Conservation (phyloP, 2,329 filamentous ascomycete genomes). For the Dactylellina cionopaga region DNA sequence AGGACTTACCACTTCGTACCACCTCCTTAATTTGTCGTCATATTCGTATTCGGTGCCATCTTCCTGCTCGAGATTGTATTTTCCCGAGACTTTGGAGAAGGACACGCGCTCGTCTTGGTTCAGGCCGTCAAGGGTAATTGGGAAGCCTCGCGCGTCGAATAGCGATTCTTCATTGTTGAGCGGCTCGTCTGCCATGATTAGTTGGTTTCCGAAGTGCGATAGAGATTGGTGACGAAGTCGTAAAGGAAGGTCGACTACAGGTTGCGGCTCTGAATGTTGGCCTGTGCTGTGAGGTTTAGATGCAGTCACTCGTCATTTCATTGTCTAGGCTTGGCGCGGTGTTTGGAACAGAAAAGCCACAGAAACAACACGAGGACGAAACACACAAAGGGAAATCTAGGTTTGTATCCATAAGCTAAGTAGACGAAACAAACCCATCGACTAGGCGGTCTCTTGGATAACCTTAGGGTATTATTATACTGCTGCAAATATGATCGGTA, state of each 20-base stretch:
- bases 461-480: too few relatives aligned
- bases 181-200: conserved; percentile 38
- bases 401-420: too few relatives aligned
- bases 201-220: not conserved
- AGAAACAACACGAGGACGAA: too few relatives aligned
- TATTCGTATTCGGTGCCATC: conserved; percentile 88
- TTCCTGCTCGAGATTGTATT: conserved; percentile 84
- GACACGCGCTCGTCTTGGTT: conserved; percentile 83
- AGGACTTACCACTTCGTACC: conserved; percentile 73
- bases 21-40: conserved; percentile 75
- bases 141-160: conserved; percentile 61
- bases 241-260: not conserved
- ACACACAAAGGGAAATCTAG: too few relatives aligned
- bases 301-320: conserved; percentile 25
- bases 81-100: conserved; percentile 82
- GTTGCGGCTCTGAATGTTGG: conserved; percentile 1
- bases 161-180: conserved; percentile 9
- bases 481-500: too few relatives aligned
- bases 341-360: too few relatives aligned
- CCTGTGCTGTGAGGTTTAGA: conserved; percentile 10
- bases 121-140: conserved; percentile 74
- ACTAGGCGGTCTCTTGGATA: too few relatives aligned
- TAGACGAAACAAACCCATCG: too few relatives aligned
- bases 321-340: too few relatives aligned
- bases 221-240: not conserved